phyloP scores from a whole-genome alignment of 2,329 filamentous ascomycete genomes.

The Neopestalotiopsis rosae region DNA sequence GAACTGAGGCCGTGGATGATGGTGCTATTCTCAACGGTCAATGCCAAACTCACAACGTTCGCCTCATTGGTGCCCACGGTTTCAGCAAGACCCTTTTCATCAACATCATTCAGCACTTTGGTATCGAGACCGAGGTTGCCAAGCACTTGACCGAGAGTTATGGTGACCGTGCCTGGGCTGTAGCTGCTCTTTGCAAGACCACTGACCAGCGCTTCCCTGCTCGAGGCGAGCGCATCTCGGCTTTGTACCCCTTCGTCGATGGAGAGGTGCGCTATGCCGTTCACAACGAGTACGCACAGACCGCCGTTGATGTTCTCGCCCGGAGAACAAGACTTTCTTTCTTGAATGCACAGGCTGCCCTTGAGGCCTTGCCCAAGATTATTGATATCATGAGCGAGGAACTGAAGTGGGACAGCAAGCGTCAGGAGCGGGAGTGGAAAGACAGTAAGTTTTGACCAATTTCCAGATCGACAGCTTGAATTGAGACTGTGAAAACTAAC shows the following conservation, averaged over 20 bases:
- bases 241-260: constrained; percentile 88
- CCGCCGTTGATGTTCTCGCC: constrained; percentile 85
- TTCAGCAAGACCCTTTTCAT: constrained; percentile 92
- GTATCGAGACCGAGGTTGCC: constrained; percentile 89
- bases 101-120: constrained; percentile 92
- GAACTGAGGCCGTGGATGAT: constrained; percentile 73
- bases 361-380: constrained; percentile 82
- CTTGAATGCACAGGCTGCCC: constrained; percentile 87
- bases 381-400: constrained; percentile 91
- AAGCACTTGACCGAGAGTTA: constrained; percentile 88
- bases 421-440: constrained; percentile 83
- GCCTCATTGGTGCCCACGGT: constrained; percentile 82
- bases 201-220: constrained; percentile 84
- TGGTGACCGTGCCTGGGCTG: constrained; percentile 90
- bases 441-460: constrained; percentile 58
- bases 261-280: constrained; percentile 90
- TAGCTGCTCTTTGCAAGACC: constrained; percentile 78
- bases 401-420: constrained; percentile 74
- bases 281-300: constrained; percentile 89
- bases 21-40: constrained; percentile 67
- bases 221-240: constrained; percentile 78
- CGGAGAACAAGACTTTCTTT: constrained; percentile 86
- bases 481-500: constrained; percentile 18
- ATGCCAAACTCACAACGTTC: constrained; percentile 84
- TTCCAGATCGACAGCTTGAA: constrained; percentile 7